Percentiles rank a stretch among this genome's conserved stretches.
Evolutionary conservation across 495 filamentous ascomycete genomes (phyloP).

Genomic region (Hypoxylon cercidicola): DNA sequence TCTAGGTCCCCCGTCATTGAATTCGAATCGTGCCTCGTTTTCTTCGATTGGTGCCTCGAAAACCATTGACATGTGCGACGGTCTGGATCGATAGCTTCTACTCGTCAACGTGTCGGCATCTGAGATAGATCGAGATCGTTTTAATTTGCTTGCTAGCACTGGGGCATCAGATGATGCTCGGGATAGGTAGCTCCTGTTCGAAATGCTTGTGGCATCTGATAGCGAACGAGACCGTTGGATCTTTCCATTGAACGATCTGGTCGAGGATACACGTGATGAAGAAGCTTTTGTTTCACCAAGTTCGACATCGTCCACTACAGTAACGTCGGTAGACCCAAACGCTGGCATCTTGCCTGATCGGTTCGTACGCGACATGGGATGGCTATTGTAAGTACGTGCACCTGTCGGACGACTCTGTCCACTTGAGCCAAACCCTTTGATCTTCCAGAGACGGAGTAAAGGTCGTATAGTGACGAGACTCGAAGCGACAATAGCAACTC

Average conservation of each 20-base stretch:
- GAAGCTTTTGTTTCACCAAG: conserved; percentile 15
- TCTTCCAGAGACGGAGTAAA: conserved; percentile 48
- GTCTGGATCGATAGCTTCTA: conserved; percentile 28
- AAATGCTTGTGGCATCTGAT: conserved; percentile 25
- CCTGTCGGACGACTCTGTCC: conserved; percentile 38
- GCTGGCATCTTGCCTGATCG: conserved; percentile 41
- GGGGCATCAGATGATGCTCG: conserved; percentile 28
- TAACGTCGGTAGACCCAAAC: conserved; percentile 44
- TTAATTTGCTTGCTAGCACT: conserved; percentile 9
- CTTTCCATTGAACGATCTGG: conserved; percentile 15
- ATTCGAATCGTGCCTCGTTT: conserved; percentile 17
- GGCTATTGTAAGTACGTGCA: conserved; percentile 9
- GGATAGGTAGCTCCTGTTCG: conserved; percentile 17
- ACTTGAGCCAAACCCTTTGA: conserved; percentile 48
- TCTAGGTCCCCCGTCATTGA: neutral
- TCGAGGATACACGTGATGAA: conserved; percentile 12
- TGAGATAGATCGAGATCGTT: conserved; percentile 33
- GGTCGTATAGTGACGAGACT: conserved; percentile 55
- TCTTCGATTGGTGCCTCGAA: conserved; percentile 40
- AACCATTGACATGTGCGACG: conserved; percentile 37
- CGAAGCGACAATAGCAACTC: conserved; percentile 54
- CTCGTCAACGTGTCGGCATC: conserved; percentile 21
- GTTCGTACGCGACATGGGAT: conserved; percentile 35
- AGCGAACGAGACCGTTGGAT: conserved; percentile 29
- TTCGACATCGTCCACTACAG: conserved; percentile 44